These are phyloP conservation scores for Starmerella sp. DNA, from an alignment of 805 yeast genomes.

Conservation along the genomic window DNA sequence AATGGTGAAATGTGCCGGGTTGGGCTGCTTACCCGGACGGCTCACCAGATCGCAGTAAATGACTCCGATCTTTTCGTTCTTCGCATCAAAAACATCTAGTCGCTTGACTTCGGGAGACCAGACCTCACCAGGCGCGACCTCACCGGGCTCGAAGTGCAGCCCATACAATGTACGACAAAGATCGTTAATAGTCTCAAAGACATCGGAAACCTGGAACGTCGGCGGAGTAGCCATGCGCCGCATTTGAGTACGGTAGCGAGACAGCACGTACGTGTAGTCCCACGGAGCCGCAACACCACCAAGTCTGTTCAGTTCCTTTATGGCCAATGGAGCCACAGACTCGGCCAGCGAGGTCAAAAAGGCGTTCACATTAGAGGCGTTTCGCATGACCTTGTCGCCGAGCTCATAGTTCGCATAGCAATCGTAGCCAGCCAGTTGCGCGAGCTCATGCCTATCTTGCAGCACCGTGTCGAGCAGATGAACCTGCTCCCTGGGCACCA, in stretches of 20 bases:
- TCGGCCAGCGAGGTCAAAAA: slow-evolving; percentile 53
- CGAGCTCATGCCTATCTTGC: slow-evolving; percentile 54
- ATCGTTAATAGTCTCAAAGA: slow-evolving; percentile 68
- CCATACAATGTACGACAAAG: slow-evolving; percentile 66
- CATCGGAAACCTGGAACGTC: slow-evolving; percentile 75
- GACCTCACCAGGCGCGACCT: slow-evolving; percentile 58
- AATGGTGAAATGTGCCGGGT: slow-evolving; percentile 92
- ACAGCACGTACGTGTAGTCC: slow-evolving; percentile 69
- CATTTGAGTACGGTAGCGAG: slow-evolving; percentile 26
- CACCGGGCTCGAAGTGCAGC: slow-evolving; percentile 57
- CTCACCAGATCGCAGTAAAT: slow-evolving; percentile 82
- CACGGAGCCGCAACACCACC: slow-evolving; percentile 45
- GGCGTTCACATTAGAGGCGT: slow-evolving; percentile 60
- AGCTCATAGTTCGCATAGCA: slow-evolving; percentile 73
- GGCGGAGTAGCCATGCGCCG: slow-evolving; percentile 34
- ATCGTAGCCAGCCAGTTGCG: slow-evolving; percentile 57
- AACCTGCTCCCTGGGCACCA: slow-evolving; percentile 54
- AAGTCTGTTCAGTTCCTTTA: slow-evolving; percentile 43
- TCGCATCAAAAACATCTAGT: slow-evolving; percentile 51
- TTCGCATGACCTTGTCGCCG: slow-evolving; percentile 80
- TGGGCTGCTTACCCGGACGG: slow-evolving; percentile 59
- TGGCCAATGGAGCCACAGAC: slow-evolving; percentile 43
- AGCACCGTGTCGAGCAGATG: slow-evolving; percentile 47
- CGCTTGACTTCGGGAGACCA: slow-evolving; percentile 84
- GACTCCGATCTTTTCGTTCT: slow-evolving; percentile 57